Evolutionary conservation across 1,284 basidiomycete genomes (phyloP), one percentile per base, ranked within the genome.

Genomic region (Ustilago loliicola): DNA sequence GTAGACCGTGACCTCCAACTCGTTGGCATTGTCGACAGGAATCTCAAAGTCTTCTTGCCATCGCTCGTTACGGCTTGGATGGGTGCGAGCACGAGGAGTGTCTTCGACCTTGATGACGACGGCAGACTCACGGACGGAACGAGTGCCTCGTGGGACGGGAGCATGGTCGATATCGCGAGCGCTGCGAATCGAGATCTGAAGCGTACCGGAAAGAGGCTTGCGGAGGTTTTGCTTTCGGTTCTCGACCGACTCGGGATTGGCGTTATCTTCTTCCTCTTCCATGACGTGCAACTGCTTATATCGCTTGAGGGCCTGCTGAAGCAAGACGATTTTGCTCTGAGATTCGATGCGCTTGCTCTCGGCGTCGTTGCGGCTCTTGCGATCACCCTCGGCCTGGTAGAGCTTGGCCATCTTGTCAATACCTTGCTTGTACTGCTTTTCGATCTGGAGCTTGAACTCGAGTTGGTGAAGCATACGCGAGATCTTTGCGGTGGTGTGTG

Each of bases 31-130:
- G 88, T 98, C 96, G 57, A 99, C 94, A 1, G 93, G 90, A 72
- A 99, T 94, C 87, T 97, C 94, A 77, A 99, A 98, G 70, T 95
- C 93, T 87, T 99, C 96, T 86, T 95, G 94, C 97, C 97, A 99
- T 55, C 93, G 91, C 87, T 99, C 97, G 54, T 92, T 96, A 74
- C 95, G 92, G 23, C 94, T 93, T 8, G 94, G 93, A 84, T 97
- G 95, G 0, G 96, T 96, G 66, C 93, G 91, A 9, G 94, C 96
- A 8, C 94, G 91, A 79, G 96, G 94, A 23, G 93, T 95, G 47
- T 97, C 96, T 89, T 99, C 97, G 21, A 99, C 93, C 86, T 98
- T 98, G 88, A 99, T 91, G 38, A 94, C 94, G 53, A 98, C 93
- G 80, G 91, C 92, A 0, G 97, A 97, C 86, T 99, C 97, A 1